Percentiles rank a stretch among this genome's conserved stretches.
These are phyloP conservation scores for Alnus glutinosa DNA, from an alignment of 306 rosid species.

Conservation along the genomic window DNA sequence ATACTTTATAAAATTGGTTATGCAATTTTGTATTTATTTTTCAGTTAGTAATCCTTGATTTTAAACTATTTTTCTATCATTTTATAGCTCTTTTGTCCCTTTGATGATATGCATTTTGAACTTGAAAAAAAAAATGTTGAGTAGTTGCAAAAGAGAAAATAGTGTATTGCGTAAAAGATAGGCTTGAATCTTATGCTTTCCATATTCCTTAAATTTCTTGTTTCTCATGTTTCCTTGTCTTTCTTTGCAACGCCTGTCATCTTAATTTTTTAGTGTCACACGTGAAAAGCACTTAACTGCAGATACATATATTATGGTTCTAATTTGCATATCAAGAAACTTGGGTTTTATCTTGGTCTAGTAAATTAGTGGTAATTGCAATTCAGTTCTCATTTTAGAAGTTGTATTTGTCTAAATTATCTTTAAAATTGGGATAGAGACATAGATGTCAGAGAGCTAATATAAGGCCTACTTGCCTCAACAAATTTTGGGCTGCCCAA, in stretches of 20 bases:
- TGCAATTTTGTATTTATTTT: background rate
- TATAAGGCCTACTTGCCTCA: no score
- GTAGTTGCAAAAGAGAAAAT: background rate
- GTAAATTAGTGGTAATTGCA: background rate
- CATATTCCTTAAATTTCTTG: background rate
- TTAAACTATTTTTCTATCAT: background rate
- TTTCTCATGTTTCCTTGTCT: background rate
- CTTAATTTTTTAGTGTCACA: background rate
- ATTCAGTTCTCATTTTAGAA: background rate
- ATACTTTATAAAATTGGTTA: no score
- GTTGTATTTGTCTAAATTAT: no score
- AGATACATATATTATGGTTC: background rate
- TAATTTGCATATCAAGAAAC: background rate
- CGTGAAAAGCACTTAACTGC: background rate
- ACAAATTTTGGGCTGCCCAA: no score
- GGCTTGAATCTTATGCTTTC: background rate
- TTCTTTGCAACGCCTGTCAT: background rate
- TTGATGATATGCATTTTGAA: background rate
- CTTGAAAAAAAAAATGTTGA: background rate
- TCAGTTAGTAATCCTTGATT: background rate
- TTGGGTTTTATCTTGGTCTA: background rate
- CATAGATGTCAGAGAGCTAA: no score
- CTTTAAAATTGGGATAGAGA: no score
- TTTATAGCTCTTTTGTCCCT: background rate
- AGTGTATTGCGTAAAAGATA: background rate